phyloP scores from a whole-genome alignment of 106 monocot genomes.

The Hemerocallis citrina region DNA sequence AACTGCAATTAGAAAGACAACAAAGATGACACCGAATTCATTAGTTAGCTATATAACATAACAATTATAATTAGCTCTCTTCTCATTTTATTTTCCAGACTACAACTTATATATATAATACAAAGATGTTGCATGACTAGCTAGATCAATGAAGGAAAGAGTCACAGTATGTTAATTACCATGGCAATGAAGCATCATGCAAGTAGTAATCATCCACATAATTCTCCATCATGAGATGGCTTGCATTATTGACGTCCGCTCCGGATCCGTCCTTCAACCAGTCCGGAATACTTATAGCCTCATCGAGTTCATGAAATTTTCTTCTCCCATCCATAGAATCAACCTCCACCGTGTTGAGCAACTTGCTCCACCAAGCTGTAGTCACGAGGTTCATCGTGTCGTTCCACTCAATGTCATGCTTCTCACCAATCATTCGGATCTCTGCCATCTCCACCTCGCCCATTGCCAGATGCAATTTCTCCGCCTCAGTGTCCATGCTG shows the following conservation, averaged over 20 bases:
- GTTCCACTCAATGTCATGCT: conserved; percentile 89
- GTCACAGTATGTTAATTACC: no score
- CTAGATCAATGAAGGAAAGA: no score
- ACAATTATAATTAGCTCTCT: not conserved
- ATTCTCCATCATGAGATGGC: conserved; percentile 8
- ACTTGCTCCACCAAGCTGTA: conserved; percentile 80
- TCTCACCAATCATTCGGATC: conserved; percentile 59
- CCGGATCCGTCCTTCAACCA: conserved; percentile 25
- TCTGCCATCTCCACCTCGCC: conserved; percentile 75
- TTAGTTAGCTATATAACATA: not conserved
- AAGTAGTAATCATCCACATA: conserved; percentile 11
- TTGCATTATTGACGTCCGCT: conserved; percentile 10
- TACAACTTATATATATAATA: not conserved
- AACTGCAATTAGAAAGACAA: conserved; percentile 17
- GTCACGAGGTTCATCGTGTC: conserved; percentile 63
- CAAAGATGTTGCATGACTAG: not conserved
- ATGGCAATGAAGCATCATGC: conserved; percentile 38
- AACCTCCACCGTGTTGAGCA: conserved; percentile 40
- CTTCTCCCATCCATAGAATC: not conserved
- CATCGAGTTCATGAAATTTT: conserved; percentile 3
- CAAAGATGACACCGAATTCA: not conserved
- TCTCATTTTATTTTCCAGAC: not conserved
- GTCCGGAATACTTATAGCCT: conserved; percentile 15
- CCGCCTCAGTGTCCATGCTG: not conserved
- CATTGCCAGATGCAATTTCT: conserved; percentile 46